Evolutionary conservation across 177 flowering plant genomes (phyloP).

Genomic region (Vitis hybrid): DNA sequence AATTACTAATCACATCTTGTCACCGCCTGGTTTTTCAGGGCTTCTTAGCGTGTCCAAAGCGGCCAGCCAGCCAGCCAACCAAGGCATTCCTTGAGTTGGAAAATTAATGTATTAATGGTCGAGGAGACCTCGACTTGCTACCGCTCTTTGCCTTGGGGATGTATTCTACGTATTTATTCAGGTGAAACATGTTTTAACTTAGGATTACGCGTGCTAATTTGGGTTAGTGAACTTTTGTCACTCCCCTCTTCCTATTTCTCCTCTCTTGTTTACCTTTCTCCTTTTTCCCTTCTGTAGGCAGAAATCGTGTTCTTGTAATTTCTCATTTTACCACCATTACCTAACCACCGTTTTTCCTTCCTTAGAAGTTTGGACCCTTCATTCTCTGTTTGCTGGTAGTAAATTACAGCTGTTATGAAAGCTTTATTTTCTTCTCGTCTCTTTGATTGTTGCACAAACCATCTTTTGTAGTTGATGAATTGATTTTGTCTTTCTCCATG

Average conservation of each 20-base stretch:
- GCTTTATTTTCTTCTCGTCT: too few relatives aligned
- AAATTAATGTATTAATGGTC: conserved; percentile 15
- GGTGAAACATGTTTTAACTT: conserved; percentile 18
- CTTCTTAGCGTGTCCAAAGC: conserved; percentile 35
- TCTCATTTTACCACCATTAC: too few relatives aligned
- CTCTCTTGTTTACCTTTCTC: neutral
- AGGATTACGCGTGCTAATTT: conserved; percentile 29
- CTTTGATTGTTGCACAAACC: too few relatives aligned
- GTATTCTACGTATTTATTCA: conserved; percentile 24
- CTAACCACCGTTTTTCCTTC: too few relatives aligned
- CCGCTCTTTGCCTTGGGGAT: conserved; percentile 29
- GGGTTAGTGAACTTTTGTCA: conserved; percentile 15
- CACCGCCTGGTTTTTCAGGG: conserved; percentile 50
- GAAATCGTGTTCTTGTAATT: too few relatives aligned
- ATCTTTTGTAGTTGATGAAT: too few relatives aligned
- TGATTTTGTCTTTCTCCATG: too few relatives aligned
- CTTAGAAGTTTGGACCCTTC: too few relatives aligned
- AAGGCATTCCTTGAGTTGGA: conserved; percentile 24
- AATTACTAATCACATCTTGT: conserved; percentile 46
- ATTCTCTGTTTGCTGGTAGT: too few relatives aligned
- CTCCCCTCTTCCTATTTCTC: neutral
- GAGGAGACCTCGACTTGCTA: conserved; percentile 27
- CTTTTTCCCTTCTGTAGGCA: too few relatives aligned
- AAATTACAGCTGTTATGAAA: too few relatives aligned
- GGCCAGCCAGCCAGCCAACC: conserved; percentile 20